A percentile compares a stretch with the other conserved stretches of the same genome.
Conservation (phyloP, 371 early-diverging fungal species). For the Apophysomyces sp. region DNA sequence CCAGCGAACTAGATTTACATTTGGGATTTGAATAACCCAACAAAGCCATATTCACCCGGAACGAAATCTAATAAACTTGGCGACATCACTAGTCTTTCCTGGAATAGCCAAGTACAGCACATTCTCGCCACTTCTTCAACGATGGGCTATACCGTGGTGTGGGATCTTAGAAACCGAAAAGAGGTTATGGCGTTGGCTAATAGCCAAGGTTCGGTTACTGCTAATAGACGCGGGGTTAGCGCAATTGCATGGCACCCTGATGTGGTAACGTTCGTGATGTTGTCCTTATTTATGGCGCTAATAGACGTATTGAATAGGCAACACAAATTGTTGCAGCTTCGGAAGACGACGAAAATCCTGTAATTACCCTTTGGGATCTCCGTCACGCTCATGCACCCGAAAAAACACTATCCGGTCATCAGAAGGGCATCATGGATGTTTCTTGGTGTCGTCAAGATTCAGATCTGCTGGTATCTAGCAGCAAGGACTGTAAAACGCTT, state of each 20-base stretch:
- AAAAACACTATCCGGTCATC: constrained; percentile 77
- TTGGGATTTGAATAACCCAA: constrained; percentile 90
- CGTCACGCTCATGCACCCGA: constrained; percentile 92
- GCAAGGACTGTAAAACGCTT: constrained; percentile 92
- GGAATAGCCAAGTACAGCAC: constrained; percentile 93
- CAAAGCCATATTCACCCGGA: constrained; percentile 89
- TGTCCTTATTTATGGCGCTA: neutral
- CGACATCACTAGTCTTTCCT: constrained; percentile 84
- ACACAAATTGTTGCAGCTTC: constrained; percentile 91
- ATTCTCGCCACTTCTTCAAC: constrained; percentile 91
- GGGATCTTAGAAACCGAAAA: constrained; percentile 89
- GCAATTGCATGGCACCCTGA: constrained; percentile 95
- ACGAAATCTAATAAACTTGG: constrained; percentile 80
- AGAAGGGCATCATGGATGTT: constrained; percentile 85
- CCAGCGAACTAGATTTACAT: constrained; percentile 69
- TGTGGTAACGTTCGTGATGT: constrained; percentile 51
- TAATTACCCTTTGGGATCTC: constrained; percentile 91
- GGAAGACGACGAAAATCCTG: constrained; percentile 88
- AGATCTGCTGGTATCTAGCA: constrained; percentile 82
- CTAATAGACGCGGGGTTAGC: constrained; percentile 71
- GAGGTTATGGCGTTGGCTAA: constrained; percentile 81
- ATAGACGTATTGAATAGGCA: constrained; percentile 47
- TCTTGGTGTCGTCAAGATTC: constrained; percentile 94
- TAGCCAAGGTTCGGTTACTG: constrained; percentile 55
- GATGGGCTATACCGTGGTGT: constrained; percentile 91